Evolutionary conservation across 2,329 filamentous ascomycete genomes (phyloP).

Genomic region (Xylaria sp.): DNA sequence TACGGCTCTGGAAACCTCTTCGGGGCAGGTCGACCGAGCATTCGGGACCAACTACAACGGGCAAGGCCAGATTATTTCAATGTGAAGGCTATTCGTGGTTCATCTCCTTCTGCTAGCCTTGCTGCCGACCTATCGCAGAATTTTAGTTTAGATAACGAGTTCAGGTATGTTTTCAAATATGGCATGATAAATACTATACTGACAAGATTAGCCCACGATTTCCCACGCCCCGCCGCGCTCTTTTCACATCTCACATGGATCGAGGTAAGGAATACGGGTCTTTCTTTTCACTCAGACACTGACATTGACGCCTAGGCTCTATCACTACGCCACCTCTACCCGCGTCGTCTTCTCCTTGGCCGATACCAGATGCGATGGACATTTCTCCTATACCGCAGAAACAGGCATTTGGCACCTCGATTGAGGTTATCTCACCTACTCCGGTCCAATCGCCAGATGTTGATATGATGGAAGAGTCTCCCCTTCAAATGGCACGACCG

Average conservation of each 20-base stretch:
- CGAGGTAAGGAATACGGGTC: slow-evolving; percentile 62
- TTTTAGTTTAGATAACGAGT: slow-evolving; percentile 85
- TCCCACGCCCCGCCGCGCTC: slow-evolving; percentile 82
- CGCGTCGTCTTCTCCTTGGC: slow-evolving; percentile 79
- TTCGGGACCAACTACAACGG: slow-evolving; percentile 76
- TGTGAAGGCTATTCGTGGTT: slow-evolving; percentile 79
- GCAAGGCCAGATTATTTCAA: slow-evolving; percentile 81
- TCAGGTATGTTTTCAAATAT: slow-evolving; percentile 71
- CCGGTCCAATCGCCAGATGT: slow-evolving; percentile 61
- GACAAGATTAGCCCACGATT: slow-evolving; percentile 73
- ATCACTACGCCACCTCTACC: slow-evolving; percentile 86
- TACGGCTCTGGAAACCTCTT: slow-evolving; percentile 60
- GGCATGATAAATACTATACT: slow-evolving; percentile 12
- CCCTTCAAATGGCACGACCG: slow-evolving; percentile 60
- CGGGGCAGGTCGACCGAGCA: slow-evolving; percentile 74
- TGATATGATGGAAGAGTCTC: slow-evolving; percentile 67
- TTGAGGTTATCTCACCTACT: slow-evolving; percentile 78
- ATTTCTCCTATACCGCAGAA: slow-evolving; percentile 94
- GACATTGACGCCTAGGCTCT: slow-evolving; percentile 62
- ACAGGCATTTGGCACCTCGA: slow-evolving; percentile 70
- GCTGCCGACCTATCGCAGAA: slow-evolving; percentile 96
- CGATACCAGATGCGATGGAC: slow-evolving; percentile 83
- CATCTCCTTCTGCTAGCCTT: slow-evolving; percentile 89
- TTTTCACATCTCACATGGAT: slow-evolving; percentile 79
- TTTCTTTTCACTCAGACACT: slow-evolving; percentile 6